Base-by-base conservation (phyloP, 805 yeast species). In the Metschnikowia dekortorum region DNA sequence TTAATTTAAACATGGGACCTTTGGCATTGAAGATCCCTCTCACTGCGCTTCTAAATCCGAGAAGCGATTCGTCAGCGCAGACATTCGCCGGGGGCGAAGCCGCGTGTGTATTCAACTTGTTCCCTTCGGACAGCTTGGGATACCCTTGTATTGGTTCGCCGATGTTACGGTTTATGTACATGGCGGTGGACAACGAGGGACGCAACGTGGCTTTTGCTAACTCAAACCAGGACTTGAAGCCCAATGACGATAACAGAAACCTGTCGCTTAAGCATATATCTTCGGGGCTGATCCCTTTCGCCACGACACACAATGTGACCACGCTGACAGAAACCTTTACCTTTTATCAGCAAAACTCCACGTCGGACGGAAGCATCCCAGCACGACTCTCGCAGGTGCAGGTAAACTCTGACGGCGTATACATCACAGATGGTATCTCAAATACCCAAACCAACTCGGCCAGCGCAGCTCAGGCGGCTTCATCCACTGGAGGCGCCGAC, bases 101-200 rank as follows among this genome's bases (percentile, higher is more conserved):
- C 6, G 90, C 89, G 1, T 87, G 94, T 61, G 69, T 62, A 43
- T 64, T 86, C 38, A 70, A 72, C 14, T 60, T 85, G 37, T 64
- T 73, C 26, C 85, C 89, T 1, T 73, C 75, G 44, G 60, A 69
- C 2, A 51, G 57, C 9, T 54, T 70, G 4, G 87, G 89, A 1
- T 81, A 68, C 59, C 73, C 78, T 8, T 59, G 79, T 2, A 62
- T 87, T 38, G 94, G 92, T 2, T 67, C 80, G 6, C 74, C 86
- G 4, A 80, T 85, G 56, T 54, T 86, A 43, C 70, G 70, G 46
- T 69, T 74, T 43, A 65, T 76, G 7, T 85, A 80, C 60, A 51
- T 85, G 36, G 91, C 84, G 0, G 83, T 84, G 36, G 89, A 86
- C 63, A 73, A 80, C 53, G 89, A 76, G 13, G 80, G 79, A 16